phyloP scores from a whole-genome alignment of 2,329 filamentous ascomycete species.

The Dothiorella sarmentorum region DNA sequence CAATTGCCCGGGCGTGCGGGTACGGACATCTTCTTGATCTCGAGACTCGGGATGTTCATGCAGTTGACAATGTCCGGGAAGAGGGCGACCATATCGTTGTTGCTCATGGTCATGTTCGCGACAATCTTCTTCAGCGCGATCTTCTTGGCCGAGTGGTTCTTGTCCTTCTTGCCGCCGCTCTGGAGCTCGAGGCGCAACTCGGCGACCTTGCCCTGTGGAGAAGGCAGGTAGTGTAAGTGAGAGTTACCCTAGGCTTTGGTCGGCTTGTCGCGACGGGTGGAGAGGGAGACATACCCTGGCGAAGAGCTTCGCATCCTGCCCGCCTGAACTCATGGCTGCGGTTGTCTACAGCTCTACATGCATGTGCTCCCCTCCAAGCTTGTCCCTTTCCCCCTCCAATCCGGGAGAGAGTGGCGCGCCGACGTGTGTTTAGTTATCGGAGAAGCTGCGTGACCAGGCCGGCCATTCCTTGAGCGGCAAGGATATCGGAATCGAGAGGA shows the following conservation, averaged over 20 bases:
- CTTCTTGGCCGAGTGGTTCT: constrained; percentile 92
- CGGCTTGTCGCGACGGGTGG: constrained; percentile 26
- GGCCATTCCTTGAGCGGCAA: constrained; percentile 14
- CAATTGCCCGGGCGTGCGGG: background rate
- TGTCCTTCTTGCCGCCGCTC: constrained; percentile 94
- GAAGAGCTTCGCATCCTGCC: constrained; percentile 98
- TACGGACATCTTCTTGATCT: constrained; percentile 98
- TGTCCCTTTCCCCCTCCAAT: constrained; percentile 19
- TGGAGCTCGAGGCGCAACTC: constrained; percentile 94
- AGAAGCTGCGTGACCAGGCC: constrained; percentile 6
- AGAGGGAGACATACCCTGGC: constrained; percentile 73
- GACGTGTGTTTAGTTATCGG: constrained; percentile 11
- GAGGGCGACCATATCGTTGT: constrained; percentile 97
- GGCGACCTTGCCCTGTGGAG: constrained; percentile 90
- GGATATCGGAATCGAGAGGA: background rate
- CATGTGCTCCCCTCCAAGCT: constrained; percentile 18
- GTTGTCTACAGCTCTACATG: constrained; percentile 20
- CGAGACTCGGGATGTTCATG: constrained; percentile 90
- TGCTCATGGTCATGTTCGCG: constrained; percentile 99
- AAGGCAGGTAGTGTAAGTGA: constrained; percentile 50
- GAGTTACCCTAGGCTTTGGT: constrained; percentile 33
- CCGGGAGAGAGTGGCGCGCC: constrained; percentile 8
- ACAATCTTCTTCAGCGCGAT: constrained; percentile 99
- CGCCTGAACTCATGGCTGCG: constrained; percentile 60
- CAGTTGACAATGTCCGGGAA: constrained; percentile 94